phyloP scores from a whole-genome alignment of 2,329 filamentous ascomycete species.

The Fusarium nodosum region DNA sequence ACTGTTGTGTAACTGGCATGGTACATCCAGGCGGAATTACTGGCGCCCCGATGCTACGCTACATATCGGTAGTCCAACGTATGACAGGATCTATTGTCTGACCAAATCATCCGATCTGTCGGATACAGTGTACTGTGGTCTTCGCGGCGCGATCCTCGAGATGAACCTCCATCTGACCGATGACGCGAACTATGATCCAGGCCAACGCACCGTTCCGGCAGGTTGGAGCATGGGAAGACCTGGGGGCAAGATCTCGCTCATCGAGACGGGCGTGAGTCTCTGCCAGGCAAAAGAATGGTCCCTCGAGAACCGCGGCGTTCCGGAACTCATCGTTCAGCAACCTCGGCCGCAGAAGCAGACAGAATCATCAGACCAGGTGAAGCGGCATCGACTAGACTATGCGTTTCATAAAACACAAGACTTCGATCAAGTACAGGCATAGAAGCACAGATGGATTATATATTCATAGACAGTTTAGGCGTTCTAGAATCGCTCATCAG shows the following conservation, averaged over 20 bases:
- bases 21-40: constrained; percentile 57
- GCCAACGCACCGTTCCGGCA: constrained; percentile 34
- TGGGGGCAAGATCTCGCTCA: constrained; percentile 45
- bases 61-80: constrained; percentile 56
- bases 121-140: constrained; percentile 64
- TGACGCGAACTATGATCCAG: constrained; percentile 28
- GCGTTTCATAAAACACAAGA: constrained; percentile 42
- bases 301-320: constrained; percentile 43
- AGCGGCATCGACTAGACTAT: constrained; percentile 42
- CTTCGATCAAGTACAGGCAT: constrained; percentile 23
- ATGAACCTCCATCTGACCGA: constrained; percentile 52
- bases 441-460: constrained; percentile 5
- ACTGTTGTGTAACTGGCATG: constrained; percentile 63
- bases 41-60: constrained; percentile 65
- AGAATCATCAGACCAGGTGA: constrained; percentile 17
- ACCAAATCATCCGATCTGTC: constrained; percentile 62
- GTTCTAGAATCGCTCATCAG: constrained; percentile 17
- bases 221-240: constrained; percentile 48
- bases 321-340: constrained; percentile 44
- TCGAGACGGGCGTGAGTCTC: constrained; percentile 53
- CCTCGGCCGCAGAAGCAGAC: constrained; percentile 14
- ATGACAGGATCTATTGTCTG: constrained; percentile 61
- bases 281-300: constrained; percentile 44
- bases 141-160: constrained; percentile 63
- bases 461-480: constrained; percentile 10